These are phyloP conservation scores for Sarocladium oryzae DNA, from an alignment of 2,329 filamentous ascomycete species.

Conservation along the genomic window DNA sequence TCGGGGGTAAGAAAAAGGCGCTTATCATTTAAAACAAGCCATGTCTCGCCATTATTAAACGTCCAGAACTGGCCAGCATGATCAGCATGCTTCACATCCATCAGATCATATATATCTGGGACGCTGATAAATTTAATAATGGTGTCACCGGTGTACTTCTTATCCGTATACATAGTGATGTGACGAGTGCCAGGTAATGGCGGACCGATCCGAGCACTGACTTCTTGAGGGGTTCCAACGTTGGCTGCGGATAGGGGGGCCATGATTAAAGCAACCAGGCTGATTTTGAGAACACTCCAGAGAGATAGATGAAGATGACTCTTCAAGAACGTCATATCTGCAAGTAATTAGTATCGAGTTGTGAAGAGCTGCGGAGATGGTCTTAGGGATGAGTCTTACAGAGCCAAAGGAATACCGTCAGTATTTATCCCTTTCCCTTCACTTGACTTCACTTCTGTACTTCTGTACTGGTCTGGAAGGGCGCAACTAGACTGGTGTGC, in stretches of 20 bases:
- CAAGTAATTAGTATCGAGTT: not conserved
- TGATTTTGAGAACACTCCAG: not conserved
- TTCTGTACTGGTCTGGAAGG: no score
- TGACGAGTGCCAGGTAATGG: not conserved
- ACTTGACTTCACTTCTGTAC: no score
- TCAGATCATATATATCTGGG: not conserved
- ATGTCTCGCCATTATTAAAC: slow-evolving; percentile 1
- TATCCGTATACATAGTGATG: slow-evolving; percentile 1
- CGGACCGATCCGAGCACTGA: not conserved
- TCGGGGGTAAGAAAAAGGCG: slow-evolving; percentile 1
- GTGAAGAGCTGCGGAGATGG: not conserved
- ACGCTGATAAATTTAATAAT: slow-evolving; percentile 1
- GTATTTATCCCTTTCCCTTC: not conserved
- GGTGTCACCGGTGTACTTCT: not conserved
- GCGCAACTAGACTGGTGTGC: not conserved
- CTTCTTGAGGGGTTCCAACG: not conserved
- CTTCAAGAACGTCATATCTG: not conserved
- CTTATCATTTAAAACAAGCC: not conserved
- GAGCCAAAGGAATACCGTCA: not conserved
- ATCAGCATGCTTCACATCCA: not conserved
- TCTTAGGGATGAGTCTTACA: not conserved
- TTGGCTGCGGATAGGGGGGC: not conserved
- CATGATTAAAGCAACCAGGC: not conserved
- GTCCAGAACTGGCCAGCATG: slow-evolving; percentile 1
- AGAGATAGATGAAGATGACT: not conserved